Conservation (phyloP, 2,329 filamentous ascomycete genomes). For the Fusarium coicis region DNA sequence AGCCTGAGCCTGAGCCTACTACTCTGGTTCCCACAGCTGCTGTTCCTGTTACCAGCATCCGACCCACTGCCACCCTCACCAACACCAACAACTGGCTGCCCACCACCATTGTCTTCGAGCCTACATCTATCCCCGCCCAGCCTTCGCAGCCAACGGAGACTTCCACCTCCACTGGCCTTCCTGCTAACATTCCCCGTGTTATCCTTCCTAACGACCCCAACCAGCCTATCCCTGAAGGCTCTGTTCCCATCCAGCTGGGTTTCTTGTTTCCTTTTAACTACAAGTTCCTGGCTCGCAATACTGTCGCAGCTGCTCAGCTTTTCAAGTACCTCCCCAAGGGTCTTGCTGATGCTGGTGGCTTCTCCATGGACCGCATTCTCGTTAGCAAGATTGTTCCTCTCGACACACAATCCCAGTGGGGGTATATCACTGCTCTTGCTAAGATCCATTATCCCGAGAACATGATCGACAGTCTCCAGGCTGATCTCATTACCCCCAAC, state of each 20-base stretch:
- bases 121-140: constrained; percentile 46
- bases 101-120: constrained; percentile 69
- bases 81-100: constrained; percentile 63
- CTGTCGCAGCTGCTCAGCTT: constrained; percentile 83
- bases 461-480: constrained; percentile 73
- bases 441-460: constrained; percentile 76
- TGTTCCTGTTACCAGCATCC: constrained; percentile 53
- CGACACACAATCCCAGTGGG: constrained; percentile 74
- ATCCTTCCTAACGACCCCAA: constrained; percentile 76
- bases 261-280: constrained; percentile 88
- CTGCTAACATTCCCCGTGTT: constrained; percentile 75
- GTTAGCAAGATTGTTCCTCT: constrained; percentile 81
- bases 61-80: constrained; percentile 56
- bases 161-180: constrained; percentile 64
- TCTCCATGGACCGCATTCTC: constrained; percentile 65
- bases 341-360: constrained; percentile 70
- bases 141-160: constrained; percentile 51
- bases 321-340: constrained; percentile 81
- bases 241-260: constrained; percentile 82
- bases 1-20: constrained; percentile 30
- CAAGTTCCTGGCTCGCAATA: constrained; percentile 77
- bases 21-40: constrained; percentile 30
- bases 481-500: constrained; percentile 76
- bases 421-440: constrained; percentile 83
- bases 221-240: constrained; percentile 67